Evolutionary conservation across 257 asterid genomes (phyloP).

Genomic region (Solanum corneliomulleri): DNA sequence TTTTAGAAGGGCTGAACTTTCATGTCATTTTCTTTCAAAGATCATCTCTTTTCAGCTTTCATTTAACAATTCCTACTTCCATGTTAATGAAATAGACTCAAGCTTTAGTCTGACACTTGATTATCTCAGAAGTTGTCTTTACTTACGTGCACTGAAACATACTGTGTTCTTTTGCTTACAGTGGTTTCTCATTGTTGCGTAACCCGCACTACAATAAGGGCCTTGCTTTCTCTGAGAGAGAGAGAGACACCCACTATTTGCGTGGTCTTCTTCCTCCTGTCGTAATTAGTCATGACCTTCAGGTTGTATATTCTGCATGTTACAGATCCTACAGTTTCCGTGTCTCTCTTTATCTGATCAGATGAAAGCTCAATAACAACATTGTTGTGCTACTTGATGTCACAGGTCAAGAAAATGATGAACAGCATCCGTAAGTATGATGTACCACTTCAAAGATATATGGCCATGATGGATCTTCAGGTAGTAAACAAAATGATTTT

Average conservation of each 20-base stretch:
- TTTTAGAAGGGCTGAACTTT: not conserved
- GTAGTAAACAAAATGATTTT: slow-evolving; percentile 17
- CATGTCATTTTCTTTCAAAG: not conserved
- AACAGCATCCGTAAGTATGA: slow-evolving; percentile 80
- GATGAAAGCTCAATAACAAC: not conserved
- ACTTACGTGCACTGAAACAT: not conserved
- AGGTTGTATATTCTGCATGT: slow-evolving; percentile 31
- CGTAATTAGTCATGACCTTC: slow-evolving; percentile 60
- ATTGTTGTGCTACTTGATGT: not conserved
- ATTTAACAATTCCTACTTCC: not conserved
- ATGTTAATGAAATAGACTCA: not conserved
- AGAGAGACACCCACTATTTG: slow-evolving; percentile 90
- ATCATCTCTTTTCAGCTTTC: not conserved
- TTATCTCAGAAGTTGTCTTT: not conserved
- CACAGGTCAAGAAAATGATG: slow-evolving; percentile 94
- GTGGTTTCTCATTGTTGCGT: slow-evolving; percentile 96
- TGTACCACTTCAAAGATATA: slow-evolving; percentile 89
- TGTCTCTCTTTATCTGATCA: not conserved
- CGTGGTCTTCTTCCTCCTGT: slow-evolving; percentile 98
- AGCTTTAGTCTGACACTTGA: not conserved
- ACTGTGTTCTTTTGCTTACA: slow-evolving; percentile 12
- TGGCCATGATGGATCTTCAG: slow-evolving; percentile 99
- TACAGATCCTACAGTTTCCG: not conserved
- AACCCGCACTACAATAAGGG: slow-evolving; percentile 98
- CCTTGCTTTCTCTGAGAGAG: slow-evolving; percentile 80